Evolutionary conservation across 768 basidiomycete genomes (phyloP), one percentile per base, ranked within the genome.

Genomic region (Psilocybe sp.): DNA sequence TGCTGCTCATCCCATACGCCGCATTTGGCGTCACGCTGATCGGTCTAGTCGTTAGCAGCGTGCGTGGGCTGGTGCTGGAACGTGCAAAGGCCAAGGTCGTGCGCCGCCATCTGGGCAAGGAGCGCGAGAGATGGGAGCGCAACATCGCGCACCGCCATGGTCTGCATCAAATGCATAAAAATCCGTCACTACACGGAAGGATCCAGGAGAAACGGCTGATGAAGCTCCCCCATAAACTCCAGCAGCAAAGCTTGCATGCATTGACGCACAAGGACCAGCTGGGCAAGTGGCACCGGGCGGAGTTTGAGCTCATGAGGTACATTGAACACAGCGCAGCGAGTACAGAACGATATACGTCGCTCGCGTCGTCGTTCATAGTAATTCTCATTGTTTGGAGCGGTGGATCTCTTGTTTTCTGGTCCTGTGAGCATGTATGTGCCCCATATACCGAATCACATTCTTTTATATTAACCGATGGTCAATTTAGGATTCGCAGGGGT

Each of bases 251-350:
- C 6, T 18, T 31, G 1, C 48, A 59, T 37, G 53, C 59, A 49
- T 55, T 64, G 10, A 50, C 50, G 16, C 39, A 52, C 20, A 52
- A 57, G 33, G 53, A 60, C 4, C 56, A 61, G 12, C 49, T 54
- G 2, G 61, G 47, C 13, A 36, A 48, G 18, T 72, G 73, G 68
- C 61, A 63, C 23, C 63, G 60, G 16, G 56, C 64, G 7, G 71
- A 73, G 47, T 74, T 71, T 51, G 69, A 73, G 44, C 50, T 68
- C 14, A 76, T 76, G 74, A 54, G 69, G 19, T 48, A 52, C 16
- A 64, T 73, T 34, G 63, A 69, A 50, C 37, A 41, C 7, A 51
- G 56, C 4, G 60, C 67, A 2, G 60, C 62, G 36, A 50, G 40
- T 1, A 55, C 53, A 7, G 60, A 66, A 42, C 55, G 60, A 47